Conservation (phyloP, 2,329 filamentous ascomycete species). For the Metarhizium album region DNA sequence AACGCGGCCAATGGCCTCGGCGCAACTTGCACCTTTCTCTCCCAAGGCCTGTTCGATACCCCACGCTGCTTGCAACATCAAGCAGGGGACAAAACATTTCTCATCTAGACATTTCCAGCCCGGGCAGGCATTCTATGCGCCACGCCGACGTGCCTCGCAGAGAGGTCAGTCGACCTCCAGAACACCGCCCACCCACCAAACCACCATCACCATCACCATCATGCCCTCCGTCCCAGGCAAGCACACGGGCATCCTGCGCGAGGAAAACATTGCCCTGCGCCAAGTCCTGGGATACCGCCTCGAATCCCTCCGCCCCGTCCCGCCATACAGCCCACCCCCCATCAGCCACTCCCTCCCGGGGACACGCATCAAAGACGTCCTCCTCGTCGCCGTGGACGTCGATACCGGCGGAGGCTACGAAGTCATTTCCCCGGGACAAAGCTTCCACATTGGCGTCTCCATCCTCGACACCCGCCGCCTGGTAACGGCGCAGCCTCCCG, state of each 20-base stretch:
- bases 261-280: slow-evolving; percentile 12
- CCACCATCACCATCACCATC: too few relatives aligned
- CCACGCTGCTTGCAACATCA: too few relatives aligned
- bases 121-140: too few relatives aligned
- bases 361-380: slow-evolving; percentile 7
- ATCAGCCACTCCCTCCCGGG: slow-evolving; percentile 3
- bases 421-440: slow-evolving; percentile 6
- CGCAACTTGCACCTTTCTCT: too few relatives aligned
- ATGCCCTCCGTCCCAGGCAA: slow-evolving; percentile 1
- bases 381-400: slow-evolving; percentile 11
- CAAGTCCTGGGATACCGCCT: slow-evolving; percentile 10
- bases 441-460: slow-evolving; percentile 11
- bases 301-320: background rate
- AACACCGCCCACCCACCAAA: too few relatives aligned
- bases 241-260: slow-evolving; percentile 8
- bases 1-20: too few relatives aligned
- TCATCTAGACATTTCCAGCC: too few relatives aligned
- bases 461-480: slow-evolving; percentile 10
- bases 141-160: too few relatives aligned
- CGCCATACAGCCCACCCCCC: background rate
- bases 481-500: background rate
- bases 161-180: too few relatives aligned
- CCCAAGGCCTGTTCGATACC: too few relatives aligned
- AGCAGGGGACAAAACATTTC: too few relatives aligned
- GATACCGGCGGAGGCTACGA: slow-evolving; percentile 7